phyloP scores from a whole-genome alignment of 306 rosid species.

The Cicer chorassanicum region DNA sequence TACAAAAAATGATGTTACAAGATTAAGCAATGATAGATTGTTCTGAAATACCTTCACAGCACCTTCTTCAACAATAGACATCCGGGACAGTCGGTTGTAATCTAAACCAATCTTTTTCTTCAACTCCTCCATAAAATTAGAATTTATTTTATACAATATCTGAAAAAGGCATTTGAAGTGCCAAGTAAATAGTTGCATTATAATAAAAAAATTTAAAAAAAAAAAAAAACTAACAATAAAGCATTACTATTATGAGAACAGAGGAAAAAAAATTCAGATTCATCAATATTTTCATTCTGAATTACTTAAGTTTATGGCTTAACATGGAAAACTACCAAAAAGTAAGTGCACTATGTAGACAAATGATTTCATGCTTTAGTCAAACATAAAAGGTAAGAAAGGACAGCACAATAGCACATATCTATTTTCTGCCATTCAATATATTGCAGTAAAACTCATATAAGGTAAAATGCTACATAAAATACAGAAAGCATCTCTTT shows the following conservation, averaged over 20 bases:
- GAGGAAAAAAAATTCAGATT: slow-evolving; percentile 20
- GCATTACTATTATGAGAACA: slow-evolving; percentile 21
- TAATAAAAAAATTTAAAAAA: background rate
- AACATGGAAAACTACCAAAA: slow-evolving; percentile 33
- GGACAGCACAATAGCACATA: slow-evolving; percentile 30
- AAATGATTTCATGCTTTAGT: slow-evolving; percentile 36
- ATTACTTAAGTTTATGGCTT: slow-evolving; percentile 22
- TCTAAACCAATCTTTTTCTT: slow-evolving; percentile 77
- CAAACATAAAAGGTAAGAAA: slow-evolving; percentile 31
- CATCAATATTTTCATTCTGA: slow-evolving; percentile 12
- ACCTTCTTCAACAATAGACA: slow-evolving; percentile 81
- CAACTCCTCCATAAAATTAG: slow-evolving; percentile 64
- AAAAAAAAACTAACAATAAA: background rate
- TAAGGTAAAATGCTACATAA: slow-evolving; percentile 27
- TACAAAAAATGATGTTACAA: slow-evolving; percentile 25
- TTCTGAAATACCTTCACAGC: slow-evolving; percentile 60
- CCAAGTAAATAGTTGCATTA: slow-evolving; percentile 34
- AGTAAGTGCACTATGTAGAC: slow-evolving; percentile 24
- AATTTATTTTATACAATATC: slow-evolving; percentile 72
- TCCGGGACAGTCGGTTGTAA: slow-evolving; percentile 64
- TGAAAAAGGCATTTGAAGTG: slow-evolving; percentile 44
- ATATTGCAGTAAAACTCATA: slow-evolving; percentile 1
- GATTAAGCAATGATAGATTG: slow-evolving; percentile 28
- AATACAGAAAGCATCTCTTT: slow-evolving; percentile 25
- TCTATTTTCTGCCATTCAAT: background rate